phyloP scores from a whole-genome alignment of 371 early-diverging fungal genomes.

The Actinomucor elegans region DNA sequence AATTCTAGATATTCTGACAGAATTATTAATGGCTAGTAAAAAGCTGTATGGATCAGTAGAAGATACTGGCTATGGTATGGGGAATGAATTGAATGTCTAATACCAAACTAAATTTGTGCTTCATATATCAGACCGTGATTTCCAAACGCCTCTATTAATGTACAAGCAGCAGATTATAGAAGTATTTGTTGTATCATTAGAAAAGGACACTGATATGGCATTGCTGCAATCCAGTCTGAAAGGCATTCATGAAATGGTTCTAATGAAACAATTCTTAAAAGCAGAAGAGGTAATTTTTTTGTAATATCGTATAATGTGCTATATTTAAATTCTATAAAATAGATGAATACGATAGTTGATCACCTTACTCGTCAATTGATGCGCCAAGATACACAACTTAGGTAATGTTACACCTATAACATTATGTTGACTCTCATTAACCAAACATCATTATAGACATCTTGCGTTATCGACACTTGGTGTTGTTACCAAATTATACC shows the following conservation, averaged over 20 bases:
- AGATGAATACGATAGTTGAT: conserved; percentile 15
- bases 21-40: conserved; percentile 56
- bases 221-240: conserved; percentile 56
- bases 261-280: conserved; percentile 63
- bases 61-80: conserved; percentile 16
- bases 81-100: neutral
- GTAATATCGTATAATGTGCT: conserved; percentile 3
- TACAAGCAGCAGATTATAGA: conserved; percentile 49
- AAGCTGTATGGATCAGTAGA: conserved; percentile 56
- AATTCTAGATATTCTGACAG: conserved; percentile 57
- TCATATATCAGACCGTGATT: conserved; percentile 52
- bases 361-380: conserved; percentile 25
- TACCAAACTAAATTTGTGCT: neutral
- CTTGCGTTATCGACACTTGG: conserved; percentile 15
- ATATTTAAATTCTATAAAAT: no score
- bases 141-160: conserved; percentile 56
- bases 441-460: neutral
- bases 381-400: conserved; percentile 3
- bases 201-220: conserved; percentile 33
- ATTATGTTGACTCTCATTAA: neutral
- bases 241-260: conserved; percentile 60
- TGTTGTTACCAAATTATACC: conserved; percentile 19
- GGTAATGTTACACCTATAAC: conserved; percentile 12
- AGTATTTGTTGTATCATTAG: conserved; percentile 24
- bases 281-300: conserved; percentile 49